Evolutionary conservation across 2,329 filamentous ascomycete genomes (phyloP), one percentile per base, ranked within the genome.

Genomic region (Ophiostoma tasmaniense): DNA sequence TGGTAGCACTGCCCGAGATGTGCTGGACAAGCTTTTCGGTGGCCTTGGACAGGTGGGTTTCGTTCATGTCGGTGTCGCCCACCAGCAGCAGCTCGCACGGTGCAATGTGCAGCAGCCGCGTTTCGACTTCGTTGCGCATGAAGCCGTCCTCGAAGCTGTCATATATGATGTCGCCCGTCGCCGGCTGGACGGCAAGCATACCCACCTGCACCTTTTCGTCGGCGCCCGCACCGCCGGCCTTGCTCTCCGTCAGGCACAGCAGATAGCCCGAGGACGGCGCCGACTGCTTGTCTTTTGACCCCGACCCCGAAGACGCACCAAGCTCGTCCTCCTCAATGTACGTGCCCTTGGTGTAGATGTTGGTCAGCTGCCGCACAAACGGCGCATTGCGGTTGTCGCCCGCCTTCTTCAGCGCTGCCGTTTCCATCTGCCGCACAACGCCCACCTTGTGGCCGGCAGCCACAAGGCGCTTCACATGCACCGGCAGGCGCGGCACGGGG

Each of bases 111-210:
- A 99, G 81, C 33, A 99, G 81, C n/a, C 95, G 84, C 0, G 95
- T 99, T 80, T 99, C 95, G 42, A 99, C 90, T 77, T 99, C 95
- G 74, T 90, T 93, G 66, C 95, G 85, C 94, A 99, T 97, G 79
- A 98, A 98, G 1, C 94, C 93, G 75, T 99, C 95, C 74, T 98
- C 92, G 74, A 99, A 99, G 70, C 90, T 89, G 75, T 99, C 95
- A 75, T 97, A 96, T 69, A 98, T 90, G 74, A 99, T 92, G 77
- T 98, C 94, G 69, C 95, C 95, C 0, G 95, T 99, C 0, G 92
- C 91, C 10, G 95, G 95, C 75, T 99, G 95, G 4, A 99, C 95
- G 33, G 95, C 95, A 28, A 99, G 84, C 70, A 99, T 87, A 1
- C 95, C 95, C 30, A 98, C 89, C 69, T 95, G 87, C 0, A 98